Evolutionary conservation across 306 rosid genomes (phyloP), one percentile per base, ranked within the genome.

Genomic region (Vicia sativa): DNA sequence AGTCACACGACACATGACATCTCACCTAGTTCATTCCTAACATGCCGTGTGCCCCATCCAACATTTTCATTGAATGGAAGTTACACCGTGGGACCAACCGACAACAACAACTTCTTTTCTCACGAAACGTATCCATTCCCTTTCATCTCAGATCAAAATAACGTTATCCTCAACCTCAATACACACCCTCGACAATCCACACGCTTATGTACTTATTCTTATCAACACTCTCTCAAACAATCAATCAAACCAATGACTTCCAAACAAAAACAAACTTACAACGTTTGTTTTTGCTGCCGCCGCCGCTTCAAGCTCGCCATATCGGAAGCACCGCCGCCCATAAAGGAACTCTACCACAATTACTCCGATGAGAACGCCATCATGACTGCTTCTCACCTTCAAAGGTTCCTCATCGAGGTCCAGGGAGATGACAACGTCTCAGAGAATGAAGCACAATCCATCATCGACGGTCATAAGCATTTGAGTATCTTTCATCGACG

Each of bases 191-290:
- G n/a, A n/a, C 23, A 21, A 21, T 23, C 0, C 37, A 59, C 68
- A 6, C 68, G 23, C 28, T 64, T 44, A 65, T 6, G 45, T 14
- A 64, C 21, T 63, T 62, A 62, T 21, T 7, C 2, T 13, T 19
- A 3, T 50, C 3, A n/a, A n/a, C 7, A n/a, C 11, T 31, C 8
- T 63, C 4, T 39, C 6, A 67, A 39, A 38, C 4, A 2, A 10
- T 19, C 23, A 3, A 25, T 19, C 23, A 3, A 25, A 65, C 38
- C 38, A 26, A 31, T n/a, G 86, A 85, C 44, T 93, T 83, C 97
- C 23, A 87, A 82, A 52, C 97, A 93, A 83, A 88, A 82, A 53
- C 97, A 95, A 78, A 87, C 92, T 18, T 95, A 88, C 85, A 77
- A 35, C 35, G 84, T 95, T 11, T 95, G 99, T 63, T 90, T 93